Evolutionary conservation across 1,139 yeast species (phyloP).

Genomic region (Kluyveromyces sp.): DNA sequence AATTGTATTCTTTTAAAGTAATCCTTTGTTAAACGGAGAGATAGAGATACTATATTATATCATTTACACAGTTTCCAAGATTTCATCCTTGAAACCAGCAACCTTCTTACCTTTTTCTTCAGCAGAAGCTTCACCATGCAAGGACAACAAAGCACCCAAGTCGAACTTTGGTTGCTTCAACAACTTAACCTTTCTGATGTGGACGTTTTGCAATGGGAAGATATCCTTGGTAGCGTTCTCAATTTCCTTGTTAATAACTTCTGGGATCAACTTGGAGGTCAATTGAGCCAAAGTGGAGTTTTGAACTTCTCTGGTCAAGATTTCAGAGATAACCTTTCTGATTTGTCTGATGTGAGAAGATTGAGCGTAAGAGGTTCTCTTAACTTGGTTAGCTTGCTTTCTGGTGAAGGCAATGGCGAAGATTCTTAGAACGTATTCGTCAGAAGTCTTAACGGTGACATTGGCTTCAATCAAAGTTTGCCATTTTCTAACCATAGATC

Average conservation of each 20-base stretch:
- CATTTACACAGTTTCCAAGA: constrained; percentile 71
- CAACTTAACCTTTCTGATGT: constrained; percentile 86
- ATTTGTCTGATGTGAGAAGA: constrained; percentile 79
- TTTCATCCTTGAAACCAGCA: constrained; percentile 82
- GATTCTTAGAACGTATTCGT: constrained; percentile 81
- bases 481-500: constrained; percentile 91
- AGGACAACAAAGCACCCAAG: constrained; percentile 78
- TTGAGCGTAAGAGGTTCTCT: constrained; percentile 89
- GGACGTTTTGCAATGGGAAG: constrained; percentile 87
- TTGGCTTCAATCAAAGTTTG: constrained; percentile 87
- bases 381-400: constrained; percentile 82
- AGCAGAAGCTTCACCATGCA: constrained; percentile 81
- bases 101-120: constrained; percentile 92
- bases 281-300: constrained; percentile 81
- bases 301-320: constrained; percentile 78
- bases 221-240: constrained; percentile 78
- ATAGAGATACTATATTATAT: constrained; percentile 9
- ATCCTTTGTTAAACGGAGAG: constrained; percentile 7
- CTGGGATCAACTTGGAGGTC: constrained; percentile 83
- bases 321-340: constrained; percentile 82
- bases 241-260: constrained; percentile 85
- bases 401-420: constrained; percentile 91
- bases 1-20: constrained; percentile 5
- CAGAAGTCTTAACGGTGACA: constrained; percentile 87
- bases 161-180: constrained; percentile 89